Evolutionary conservation across 306 rosid species (phyloP).

Genomic region (Lathyrus aphaca): DNA sequence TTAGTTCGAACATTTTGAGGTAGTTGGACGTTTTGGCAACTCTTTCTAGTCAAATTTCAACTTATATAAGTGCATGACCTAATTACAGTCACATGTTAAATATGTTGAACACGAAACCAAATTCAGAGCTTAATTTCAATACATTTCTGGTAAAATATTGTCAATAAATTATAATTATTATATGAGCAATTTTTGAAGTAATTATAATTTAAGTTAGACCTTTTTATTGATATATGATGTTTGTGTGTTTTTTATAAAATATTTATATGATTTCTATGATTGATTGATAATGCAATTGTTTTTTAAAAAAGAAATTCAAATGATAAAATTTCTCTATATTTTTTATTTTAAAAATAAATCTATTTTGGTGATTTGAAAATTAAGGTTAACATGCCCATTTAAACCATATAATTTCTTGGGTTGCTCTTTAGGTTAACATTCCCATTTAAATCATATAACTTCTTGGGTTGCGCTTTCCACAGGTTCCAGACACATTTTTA

Average conservation of each 20-base stretch:
- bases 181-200: too few relatives aligned
- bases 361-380: not conserved
- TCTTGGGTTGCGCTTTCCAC: too few relatives aligned
- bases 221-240: too few relatives aligned
- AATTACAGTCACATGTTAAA: not conserved
- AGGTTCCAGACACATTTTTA: too few relatives aligned
- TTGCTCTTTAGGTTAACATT: too few relatives aligned
- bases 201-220: not conserved
- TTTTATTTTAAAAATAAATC: too few relatives aligned
- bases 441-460: too few relatives aligned
- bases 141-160: too few relatives aligned
- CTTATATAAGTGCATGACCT: conserved; percentile 17
- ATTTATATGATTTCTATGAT: too few relatives aligned
- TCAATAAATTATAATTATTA: too few relatives aligned
- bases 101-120: not conserved
- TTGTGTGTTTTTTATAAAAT: too few relatives aligned
- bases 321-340: not conserved
- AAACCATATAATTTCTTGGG: not conserved
- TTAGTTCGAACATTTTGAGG: not conserved
- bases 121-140: not conserved
- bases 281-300: not conserved
- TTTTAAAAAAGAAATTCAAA: not conserved
- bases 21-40: not conserved
- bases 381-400: conserved; percentile 12
- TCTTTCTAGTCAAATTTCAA: conserved; percentile 2